These are phyloP conservation scores for Vitis hybrid DNA, from an alignment of 177 flowering plant genomes.

Conservation along the genomic window DNA sequence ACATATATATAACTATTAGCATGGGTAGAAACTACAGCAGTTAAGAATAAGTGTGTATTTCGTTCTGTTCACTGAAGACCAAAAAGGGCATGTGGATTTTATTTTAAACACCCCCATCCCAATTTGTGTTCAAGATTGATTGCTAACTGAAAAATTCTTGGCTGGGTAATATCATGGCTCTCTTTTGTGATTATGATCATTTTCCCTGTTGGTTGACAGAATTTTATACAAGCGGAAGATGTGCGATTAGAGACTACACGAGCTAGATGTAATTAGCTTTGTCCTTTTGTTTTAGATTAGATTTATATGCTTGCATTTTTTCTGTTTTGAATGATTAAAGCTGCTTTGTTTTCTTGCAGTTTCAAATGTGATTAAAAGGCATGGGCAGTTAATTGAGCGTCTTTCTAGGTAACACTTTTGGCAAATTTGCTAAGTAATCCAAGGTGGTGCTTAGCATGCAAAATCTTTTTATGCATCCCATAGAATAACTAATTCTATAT, in stretches of 20 bases:
- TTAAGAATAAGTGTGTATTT: no score
- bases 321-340: background rate
- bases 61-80: no score
- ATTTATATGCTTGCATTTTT: background rate
- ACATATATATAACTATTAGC: no score
- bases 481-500: background rate
- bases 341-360: slow-evolving; percentile 47
- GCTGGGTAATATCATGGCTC: background rate
- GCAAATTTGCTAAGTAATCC: background rate
- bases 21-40: no score
- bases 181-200: background rate
- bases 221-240: slow-evolving; percentile 67
- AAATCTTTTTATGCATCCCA: background rate
- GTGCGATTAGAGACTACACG: slow-evolving; percentile 69
- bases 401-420: slow-evolving; percentile 66
- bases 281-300: slow-evolving; percentile 4
- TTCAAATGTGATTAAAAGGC: slow-evolving; percentile 75
- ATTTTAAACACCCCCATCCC: background rate
- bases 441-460: background rate
- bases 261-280: slow-evolving; percentile 61
- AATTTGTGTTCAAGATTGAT: background rate
- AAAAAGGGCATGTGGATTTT: background rate
- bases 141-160: no score
- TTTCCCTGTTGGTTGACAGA: slow-evolving; percentile 34
- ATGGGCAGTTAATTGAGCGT: slow-evolving; percentile 74